These are phyloP conservation scores for Vachellia collinsii DNA, from an alignment of 306 rosid species.

Conservation along the genomic window DNA sequence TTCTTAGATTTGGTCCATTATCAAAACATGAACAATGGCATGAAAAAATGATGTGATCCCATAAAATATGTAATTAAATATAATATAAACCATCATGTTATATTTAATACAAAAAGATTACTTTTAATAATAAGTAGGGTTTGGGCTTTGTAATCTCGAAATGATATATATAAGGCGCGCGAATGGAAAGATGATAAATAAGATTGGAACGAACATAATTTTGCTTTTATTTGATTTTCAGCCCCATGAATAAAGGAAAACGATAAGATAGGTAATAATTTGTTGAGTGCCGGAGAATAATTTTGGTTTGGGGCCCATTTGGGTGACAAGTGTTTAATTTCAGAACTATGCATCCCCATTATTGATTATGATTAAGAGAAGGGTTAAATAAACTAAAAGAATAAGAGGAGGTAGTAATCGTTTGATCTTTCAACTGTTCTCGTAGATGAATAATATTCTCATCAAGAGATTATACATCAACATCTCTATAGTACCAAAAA, in stretches of 20 bases:
- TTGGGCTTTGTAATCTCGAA: background rate
- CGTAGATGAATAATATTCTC: background rate
- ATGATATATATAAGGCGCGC: background rate
- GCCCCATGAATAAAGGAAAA: background rate
- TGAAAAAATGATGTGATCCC: background rate
- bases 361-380: background rate
- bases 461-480: background rate
- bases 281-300: constrained; percentile 28
- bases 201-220: background rate
- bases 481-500: background rate
- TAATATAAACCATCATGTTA: background rate
- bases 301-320: constrained; percentile 34
- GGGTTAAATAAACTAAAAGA: background rate
- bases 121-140: background rate
- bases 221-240: background rate
- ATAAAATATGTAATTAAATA: background rate
- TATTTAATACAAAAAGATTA: background rate
- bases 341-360: constrained; percentile 21
- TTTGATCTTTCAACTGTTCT: background rate
- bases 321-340: constrained; percentile 18
- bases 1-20: constrained; percentile 4
- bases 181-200: background rate
- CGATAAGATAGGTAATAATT: background rate
- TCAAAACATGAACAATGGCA: background rate
- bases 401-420: background rate